phyloP scores from a whole-genome alignment of 2,329 filamentous ascomycete genomes.

The Penicillium sp. region DNA sequence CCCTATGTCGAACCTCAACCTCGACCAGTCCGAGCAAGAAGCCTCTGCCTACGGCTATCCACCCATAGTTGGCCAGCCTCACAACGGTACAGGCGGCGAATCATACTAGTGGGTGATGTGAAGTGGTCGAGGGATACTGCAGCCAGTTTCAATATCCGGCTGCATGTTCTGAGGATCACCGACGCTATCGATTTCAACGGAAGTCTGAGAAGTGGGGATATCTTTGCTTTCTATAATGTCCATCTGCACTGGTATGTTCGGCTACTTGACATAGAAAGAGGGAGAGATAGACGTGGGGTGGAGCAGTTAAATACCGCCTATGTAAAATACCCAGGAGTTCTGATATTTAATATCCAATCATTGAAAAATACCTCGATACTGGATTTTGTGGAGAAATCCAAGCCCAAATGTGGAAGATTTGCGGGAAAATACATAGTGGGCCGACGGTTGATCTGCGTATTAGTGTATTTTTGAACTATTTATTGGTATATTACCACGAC shows the following conservation, averaged over 20 bases:
- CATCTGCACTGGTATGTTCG: background rate
- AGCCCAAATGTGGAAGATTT: background rate
- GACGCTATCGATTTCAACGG: background rate
- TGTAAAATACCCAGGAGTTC: slow-evolving; percentile 2
- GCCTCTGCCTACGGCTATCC: slow-evolving; percentile 47
- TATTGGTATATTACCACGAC: slow-evolving; percentile 1
- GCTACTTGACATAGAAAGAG: background rate
- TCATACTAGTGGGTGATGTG: slow-evolving; percentile 35
- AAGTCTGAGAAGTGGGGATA: slow-evolving; percentile 9
- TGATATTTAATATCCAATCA: background rate
- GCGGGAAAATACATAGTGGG: background rate
- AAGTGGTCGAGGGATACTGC: background rate
- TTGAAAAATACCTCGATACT: background rate
- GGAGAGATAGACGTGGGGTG: background rate
- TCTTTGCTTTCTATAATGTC: slow-evolving; percentile 4
- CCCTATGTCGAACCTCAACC: slow-evolving; percentile 44
- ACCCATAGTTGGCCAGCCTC: slow-evolving; percentile 45
- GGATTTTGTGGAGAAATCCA: background rate
- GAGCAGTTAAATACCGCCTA: background rate
- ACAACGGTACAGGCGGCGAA: slow-evolving; percentile 49
- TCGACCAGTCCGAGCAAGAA: slow-evolving; percentile 49
- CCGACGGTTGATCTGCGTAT: background rate
- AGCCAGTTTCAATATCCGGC: background rate
- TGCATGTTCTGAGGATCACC: background rate
- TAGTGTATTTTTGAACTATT: slow-evolving; percentile 1